A percentile compares a stretch with the other conserved stretches of the same genome.
These are phyloP conservation scores for Chalciporus sphaerocephalus DNA, from an alignment of 768 basidiomycete genomes.

Conservation along the genomic window DNA sequence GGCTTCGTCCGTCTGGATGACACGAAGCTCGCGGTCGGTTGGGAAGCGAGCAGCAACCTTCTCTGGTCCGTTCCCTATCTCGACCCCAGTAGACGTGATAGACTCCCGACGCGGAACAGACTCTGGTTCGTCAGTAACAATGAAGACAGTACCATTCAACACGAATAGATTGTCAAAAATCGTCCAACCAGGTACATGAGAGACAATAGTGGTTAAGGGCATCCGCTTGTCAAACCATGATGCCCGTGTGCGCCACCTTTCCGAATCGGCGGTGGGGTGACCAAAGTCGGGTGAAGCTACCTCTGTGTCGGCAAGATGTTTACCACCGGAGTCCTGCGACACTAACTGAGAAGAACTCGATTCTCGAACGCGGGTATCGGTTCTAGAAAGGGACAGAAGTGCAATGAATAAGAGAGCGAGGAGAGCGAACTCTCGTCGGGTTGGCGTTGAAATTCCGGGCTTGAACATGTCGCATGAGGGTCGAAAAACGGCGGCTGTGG, in stretches of 20 bases:
- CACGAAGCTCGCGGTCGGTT: slow-evolving; percentile 70
- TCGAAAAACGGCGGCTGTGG: no score
- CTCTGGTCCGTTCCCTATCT: slow-evolving; percentile 53
- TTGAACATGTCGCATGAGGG: slow-evolving; percentile 22
- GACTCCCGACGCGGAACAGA: slow-evolving; percentile 58
- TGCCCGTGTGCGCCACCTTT: slow-evolving; percentile 32
- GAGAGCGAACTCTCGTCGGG: slow-evolving; percentile 52
- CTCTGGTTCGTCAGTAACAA: slow-evolving; percentile 72
- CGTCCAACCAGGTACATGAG: slow-evolving; percentile 89
- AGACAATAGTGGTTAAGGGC: slow-evolving; percentile 61
- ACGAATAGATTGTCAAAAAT: slow-evolving; percentile 82
- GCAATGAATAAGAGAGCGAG: slow-evolving; percentile 45
- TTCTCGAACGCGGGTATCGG: slow-evolving; percentile 6
- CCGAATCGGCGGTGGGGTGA: slow-evolving; percentile 14
- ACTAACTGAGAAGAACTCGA: slow-evolving; percentile 5
- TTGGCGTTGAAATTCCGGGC: slow-evolving; percentile 39
- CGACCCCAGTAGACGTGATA: slow-evolving; percentile 67
- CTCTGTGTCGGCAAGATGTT: neutral
- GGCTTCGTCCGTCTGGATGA: slow-evolving; percentile 69
- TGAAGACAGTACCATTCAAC: slow-evolving; percentile 73
- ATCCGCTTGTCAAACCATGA: slow-evolving; percentile 38
- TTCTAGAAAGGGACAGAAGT: slow-evolving; percentile 43
- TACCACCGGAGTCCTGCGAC: slow-evolving; percentile 5
- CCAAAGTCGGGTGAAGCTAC: slow-evolving; percentile 4
- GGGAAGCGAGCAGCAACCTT: slow-evolving; percentile 61